Evolutionary conservation across 352 stramenopile genomes (phyloP).

Genomic region (Paralagenidium karlingii): DNA sequence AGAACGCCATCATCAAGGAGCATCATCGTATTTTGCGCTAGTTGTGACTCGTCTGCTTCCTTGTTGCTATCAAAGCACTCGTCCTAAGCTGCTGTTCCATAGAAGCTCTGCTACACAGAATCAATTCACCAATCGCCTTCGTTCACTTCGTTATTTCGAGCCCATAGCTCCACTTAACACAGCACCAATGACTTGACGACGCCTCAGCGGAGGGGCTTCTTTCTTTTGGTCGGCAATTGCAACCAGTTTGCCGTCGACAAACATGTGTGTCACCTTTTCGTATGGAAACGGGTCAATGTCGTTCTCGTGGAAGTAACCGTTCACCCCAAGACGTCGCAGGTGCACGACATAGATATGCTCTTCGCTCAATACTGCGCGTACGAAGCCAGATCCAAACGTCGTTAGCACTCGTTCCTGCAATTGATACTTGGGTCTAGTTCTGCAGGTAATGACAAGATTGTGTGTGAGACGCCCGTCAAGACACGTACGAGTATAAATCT

Average conservation of each 20-base stretch:
- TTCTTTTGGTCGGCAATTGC: not conserved
- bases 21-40: conserved; percentile 23
- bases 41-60: too few species aligned
- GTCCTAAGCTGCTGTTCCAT: not conserved
- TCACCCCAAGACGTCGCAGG: conserved; percentile 57
- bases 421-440: conserved; percentile 51
- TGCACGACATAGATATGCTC: conserved; percentile 73
- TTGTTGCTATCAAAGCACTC: too few species aligned
- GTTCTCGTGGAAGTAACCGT: conserved; percentile 61
- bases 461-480: too few species aligned
- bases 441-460: not conserved
- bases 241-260: not conserved
- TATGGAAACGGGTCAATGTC: conserved; percentile 62
- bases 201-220: not conserved
- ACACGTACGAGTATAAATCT: too few species aligned
- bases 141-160: not conserved
- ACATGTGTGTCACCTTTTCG: conserved; percentile 68
- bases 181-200: not conserved
- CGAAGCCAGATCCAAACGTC: conserved; percentile 65
- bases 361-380: conserved; percentile 35
- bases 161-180: not conserved
- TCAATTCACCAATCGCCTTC: not conserved
- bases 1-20: conserved; percentile 68
- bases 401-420: conserved; percentile 69
- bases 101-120: not conserved